Evolutionary conservation across 495 filamentous ascomycete genomes (phyloP).

Genomic region (Xylaria flabelliformis): DNA sequence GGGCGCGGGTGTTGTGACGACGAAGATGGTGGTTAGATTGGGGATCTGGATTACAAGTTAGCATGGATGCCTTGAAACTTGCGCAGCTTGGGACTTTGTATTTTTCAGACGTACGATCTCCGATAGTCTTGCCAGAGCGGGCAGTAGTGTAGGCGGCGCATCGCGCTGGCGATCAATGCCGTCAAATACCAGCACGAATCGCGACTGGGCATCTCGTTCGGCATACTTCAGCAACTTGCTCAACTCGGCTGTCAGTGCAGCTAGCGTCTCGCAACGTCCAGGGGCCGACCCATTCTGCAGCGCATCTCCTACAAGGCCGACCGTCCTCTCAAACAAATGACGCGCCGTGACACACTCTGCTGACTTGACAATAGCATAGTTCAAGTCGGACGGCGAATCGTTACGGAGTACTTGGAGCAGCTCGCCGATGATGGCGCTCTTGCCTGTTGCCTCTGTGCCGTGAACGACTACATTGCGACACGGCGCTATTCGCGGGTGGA

Average conservation of each 20-base stretch:
- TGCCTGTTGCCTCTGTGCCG: slow-evolving; percentile 92
- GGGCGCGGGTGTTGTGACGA: slow-evolving; percentile 75
- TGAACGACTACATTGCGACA: slow-evolving; percentile 73
- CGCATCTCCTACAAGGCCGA: slow-evolving; percentile 60
- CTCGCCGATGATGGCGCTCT: slow-evolving; percentile 70
- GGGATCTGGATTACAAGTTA: slow-evolving; percentile 70
- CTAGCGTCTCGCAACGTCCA: slow-evolving; percentile 76
- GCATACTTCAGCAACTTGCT: slow-evolving; percentile 60
- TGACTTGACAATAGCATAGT: slow-evolving; percentile 76
- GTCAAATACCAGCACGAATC: slow-evolving; percentile 85
- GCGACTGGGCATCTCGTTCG: slow-evolving; percentile 37
- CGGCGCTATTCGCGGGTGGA: slow-evolving; percentile 56
- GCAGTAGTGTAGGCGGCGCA: slow-evolving; percentile 76
- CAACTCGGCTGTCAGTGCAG: slow-evolving; percentile 73
- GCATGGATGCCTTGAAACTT: neutral
- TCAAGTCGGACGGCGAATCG: slow-evolving; percentile 40
- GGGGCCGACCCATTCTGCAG: slow-evolving; percentile 46
- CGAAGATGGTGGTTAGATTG: slow-evolving; percentile 76
- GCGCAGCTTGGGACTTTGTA: neutral
- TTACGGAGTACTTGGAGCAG: slow-evolving; percentile 55
- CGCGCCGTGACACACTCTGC: slow-evolving; percentile 88
- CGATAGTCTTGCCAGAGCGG: slow-evolving; percentile 79
- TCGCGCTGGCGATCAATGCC: slow-evolving; percentile 90
- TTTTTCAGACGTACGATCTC: slow-evolving; percentile 65
- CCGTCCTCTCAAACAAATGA: slow-evolving; percentile 78